Evolutionary conservation across 2,329 filamentous ascomycete genomes (phyloP), one percentile per base, ranked within the genome.

Genomic region (Curvularia spicifera): DNA sequence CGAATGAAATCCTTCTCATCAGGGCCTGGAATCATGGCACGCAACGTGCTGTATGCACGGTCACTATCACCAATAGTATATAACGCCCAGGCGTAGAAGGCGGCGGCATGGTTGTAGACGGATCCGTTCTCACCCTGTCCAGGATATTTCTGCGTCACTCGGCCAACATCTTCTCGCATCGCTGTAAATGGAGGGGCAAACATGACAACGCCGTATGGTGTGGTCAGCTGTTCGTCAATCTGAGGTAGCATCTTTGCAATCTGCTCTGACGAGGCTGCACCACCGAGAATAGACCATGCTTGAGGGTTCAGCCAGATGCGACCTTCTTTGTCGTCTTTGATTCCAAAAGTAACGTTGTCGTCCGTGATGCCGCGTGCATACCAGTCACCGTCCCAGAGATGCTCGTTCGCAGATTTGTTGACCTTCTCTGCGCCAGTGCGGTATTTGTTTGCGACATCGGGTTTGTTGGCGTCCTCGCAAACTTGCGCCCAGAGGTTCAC

Each of bases 281-380:
- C 83, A 56, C 82, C 77, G 24, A 86, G 80, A 50, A 86, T 85
- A 42, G 82, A 79, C 78, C 81, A 85, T 1, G 83, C 77, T 61
- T 86, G 84, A 0, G 84, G 83, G 65, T 86, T 86, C 53, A 86
- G 79, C 84, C 84, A 86, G 66, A 86, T 84, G 42, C 82, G 79
- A 35, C 83, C 84, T 65, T 85, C 82, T n/a, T 56, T 53, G 62
- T 86, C 84, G 22, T 76, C 70, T 59, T 80, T 78, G 51, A 80
- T 78, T 35, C 84, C 84, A 62, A 86, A 86, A 0, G 76, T 73
- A 8, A 84, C 82, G 46, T 77, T 76, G 63, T 84, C 82, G 66
- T 85, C 84, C 0, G 83, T 86, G 73, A 86, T 86, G 53, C 84
- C 84, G 33, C 84, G 81, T 1, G 82, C 78, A 61, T 81, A 86